A percentile compares a stretch with the other conserved stretches of the same genome.
Conservation (phyloP, 2,329 filamentous ascomycete species). For the Claviceps purpurea region DNA sequence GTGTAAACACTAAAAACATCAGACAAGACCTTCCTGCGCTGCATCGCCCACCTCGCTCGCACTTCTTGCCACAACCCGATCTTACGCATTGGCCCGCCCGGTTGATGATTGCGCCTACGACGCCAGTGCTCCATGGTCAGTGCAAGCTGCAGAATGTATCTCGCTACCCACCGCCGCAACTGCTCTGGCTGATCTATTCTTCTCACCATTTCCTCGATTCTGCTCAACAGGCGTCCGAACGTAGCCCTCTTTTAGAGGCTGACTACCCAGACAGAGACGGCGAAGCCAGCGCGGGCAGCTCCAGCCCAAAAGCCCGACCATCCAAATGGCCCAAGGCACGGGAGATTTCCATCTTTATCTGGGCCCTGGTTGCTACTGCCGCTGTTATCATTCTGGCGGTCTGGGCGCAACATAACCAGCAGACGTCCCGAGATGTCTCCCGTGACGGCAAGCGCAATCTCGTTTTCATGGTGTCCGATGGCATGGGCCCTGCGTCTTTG, state of each 20-base stretch:
- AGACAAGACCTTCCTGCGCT: too few species aligned
- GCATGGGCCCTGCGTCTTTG: slow-evolving; percentile 90
- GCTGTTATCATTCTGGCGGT: slow-evolving; percentile 26
- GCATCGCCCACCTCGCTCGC: too few species aligned
- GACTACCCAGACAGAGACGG: slow-evolving; percentile 23
- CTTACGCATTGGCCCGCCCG: too few species aligned
- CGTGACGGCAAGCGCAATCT: slow-evolving; percentile 69
- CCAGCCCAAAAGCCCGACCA: slow-evolving; percentile 57
- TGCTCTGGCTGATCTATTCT: not conserved
- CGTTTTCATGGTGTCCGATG: slow-evolving; percentile 98
- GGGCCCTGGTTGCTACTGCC: slow-evolving; percentile 3
- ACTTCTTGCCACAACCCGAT: too few species aligned
- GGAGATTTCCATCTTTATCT: slow-evolving; percentile 5
- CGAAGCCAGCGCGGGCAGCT: slow-evolving; percentile 62
- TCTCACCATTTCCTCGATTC: not conserved
- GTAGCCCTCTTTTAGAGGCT: slow-evolving; percentile 2
- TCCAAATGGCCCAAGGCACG: slow-evolving; percentile 27
- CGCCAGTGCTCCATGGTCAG: not conserved
- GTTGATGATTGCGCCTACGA: too few species aligned
- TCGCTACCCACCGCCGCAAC: not conserved
- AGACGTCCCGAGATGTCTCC: slow-evolving; percentile 24
- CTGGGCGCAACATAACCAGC: slow-evolving; percentile 57
- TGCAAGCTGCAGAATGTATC: not conserved
- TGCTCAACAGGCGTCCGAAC: slow-evolving; percentile 3
- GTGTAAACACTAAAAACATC: not conserved